phyloP scores from a whole-genome alignment of 2,329 filamentous ascomycete species.

The Colletotrichum lindemuthianum region DNA sequence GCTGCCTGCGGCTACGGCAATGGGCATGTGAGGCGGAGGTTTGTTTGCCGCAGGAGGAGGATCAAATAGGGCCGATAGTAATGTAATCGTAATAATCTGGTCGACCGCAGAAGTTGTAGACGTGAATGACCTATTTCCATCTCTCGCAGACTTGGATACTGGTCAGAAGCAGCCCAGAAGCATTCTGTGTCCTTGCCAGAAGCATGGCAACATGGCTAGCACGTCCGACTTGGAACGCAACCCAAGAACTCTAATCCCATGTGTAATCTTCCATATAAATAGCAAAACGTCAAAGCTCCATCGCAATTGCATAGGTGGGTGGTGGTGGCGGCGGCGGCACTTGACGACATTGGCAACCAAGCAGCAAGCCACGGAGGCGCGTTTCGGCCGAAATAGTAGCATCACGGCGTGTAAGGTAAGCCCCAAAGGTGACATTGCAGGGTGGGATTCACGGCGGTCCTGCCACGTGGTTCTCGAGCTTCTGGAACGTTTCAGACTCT shows the following conservation, averaged over 20 bases:
- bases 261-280: not conserved
- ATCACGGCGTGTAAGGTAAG: too few relatives aligned
- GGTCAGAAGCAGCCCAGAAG: too few relatives aligned
- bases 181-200: too few relatives aligned
- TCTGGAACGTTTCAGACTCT: constrained; percentile 32
- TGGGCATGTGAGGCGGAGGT: constrained; percentile 36
- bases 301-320: not conserved
- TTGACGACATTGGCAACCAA: constrained; percentile 16
- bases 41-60: not conserved
- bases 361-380: not conserved
- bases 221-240: not conserved
- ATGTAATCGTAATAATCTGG: constrained; percentile 21
- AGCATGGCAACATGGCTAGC: too few relatives aligned
- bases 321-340: not conserved
- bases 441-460: not conserved
- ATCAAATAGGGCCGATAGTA: not conserved
- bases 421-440: not conserved
- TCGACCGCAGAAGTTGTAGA: not conserved
- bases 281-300: not conserved
- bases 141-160: too few relatives aligned
- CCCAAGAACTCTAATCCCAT: not conserved
- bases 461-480: constrained; percentile 26
- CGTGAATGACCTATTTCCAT: too few relatives aligned
- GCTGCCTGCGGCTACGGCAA: constrained; percentile 26
- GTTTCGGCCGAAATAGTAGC: not conserved